These are phyloP conservation scores for Xylariaceae sp. DNA, from an alignment of 2,329 filamentous ascomycete genomes.

Conservation along the genomic window DNA sequence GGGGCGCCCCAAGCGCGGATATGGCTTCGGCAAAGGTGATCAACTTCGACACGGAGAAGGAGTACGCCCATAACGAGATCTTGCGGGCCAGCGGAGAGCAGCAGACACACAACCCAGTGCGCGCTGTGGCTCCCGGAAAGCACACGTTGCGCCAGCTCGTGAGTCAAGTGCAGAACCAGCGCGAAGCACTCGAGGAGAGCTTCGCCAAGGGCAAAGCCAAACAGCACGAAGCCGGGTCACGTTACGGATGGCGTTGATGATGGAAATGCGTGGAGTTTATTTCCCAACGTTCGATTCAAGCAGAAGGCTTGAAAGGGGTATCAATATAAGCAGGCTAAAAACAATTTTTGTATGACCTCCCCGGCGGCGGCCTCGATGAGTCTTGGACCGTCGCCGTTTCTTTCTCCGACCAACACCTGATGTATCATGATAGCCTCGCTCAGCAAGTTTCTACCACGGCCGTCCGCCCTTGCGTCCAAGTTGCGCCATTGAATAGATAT, in stretches of 20 bases:
- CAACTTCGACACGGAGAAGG: slow-evolving; percentile 82
- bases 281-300: too few relatives aligned
- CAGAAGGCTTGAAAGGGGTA: background rate
- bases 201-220: slow-evolving; percentile 78
- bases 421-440: slow-evolving; percentile 14
- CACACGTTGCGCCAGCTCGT: slow-evolving; percentile 86
- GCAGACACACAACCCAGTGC: slow-evolving; percentile 74
- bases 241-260: slow-evolving; percentile 68
- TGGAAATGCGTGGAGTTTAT: too few relatives aligned
- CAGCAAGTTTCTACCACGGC: slow-evolving; percentile 49
- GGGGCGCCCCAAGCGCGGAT: slow-evolving; percentile 30
- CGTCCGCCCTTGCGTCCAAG: slow-evolving; percentile 38
- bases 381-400: background rate
- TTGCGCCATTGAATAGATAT: slow-evolving; percentile 49
- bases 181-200: slow-evolving; percentile 84
- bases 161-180: slow-evolving; percentile 73
- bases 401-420: too few relatives aligned
- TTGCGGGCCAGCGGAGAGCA: slow-evolving; percentile 65
- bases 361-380: background rate
- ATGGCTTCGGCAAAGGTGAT: slow-evolving; percentile 54
- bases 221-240: slow-evolving; percentile 72
- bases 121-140: slow-evolving; percentile 78
- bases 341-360: slow-evolving; percentile 8
- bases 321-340: too few relatives aligned
- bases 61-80: slow-evolving; percentile 81